Conservation (phyloP, 2,329 filamentous ascomycete species). For the Drechslerella stenobrocha region DNA sequence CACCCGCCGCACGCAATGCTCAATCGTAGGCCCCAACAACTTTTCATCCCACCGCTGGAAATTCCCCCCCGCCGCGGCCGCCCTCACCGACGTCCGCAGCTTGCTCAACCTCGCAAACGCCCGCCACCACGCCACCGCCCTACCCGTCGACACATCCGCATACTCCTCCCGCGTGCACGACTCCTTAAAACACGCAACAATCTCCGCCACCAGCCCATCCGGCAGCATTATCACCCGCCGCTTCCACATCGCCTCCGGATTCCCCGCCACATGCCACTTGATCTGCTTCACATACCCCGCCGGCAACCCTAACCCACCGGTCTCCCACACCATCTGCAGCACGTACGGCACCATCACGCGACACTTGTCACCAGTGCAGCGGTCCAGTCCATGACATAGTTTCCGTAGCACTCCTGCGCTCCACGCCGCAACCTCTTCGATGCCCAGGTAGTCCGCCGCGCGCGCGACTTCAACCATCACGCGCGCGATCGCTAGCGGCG, state of each 20-base stretch:
- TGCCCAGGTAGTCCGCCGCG: slow-evolving; percentile 50
- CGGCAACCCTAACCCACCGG: slow-evolving; percentile 34
- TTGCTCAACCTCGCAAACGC: slow-evolving; percentile 30
- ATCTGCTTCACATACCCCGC: slow-evolving; percentile 5
- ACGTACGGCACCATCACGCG: slow-evolving; percentile 47
- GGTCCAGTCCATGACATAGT: slow-evolving; percentile 49
- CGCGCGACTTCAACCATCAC: slow-evolving; percentile 49
- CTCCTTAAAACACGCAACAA: slow-evolving; percentile 20
- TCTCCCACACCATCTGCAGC: slow-evolving; percentile 39
- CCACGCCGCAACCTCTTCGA: slow-evolving; percentile 46
- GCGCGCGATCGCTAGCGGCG: slow-evolving; percentile 32
- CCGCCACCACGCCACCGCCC: slow-evolving; percentile 33
- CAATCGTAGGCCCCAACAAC: slow-evolving; percentile 36
- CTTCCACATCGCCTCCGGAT: slow-evolving; percentile 46
- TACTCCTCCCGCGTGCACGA: neutral
- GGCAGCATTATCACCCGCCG: slow-evolving; percentile 25
- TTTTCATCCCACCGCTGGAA: slow-evolving; percentile 28
- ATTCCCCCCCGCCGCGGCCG: slow-evolving; percentile 9
- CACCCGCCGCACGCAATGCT: slow-evolving; percentile 40
- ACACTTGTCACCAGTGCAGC: slow-evolving; percentile 46
- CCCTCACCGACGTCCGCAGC: slow-evolving; percentile 22
- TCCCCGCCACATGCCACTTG: slow-evolving; percentile 16
- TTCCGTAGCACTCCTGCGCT: slow-evolving; percentile 39
- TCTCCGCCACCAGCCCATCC: slow-evolving; percentile 20
- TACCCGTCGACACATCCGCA: neutral